phyloP scores from a whole-genome alignment of 495 filamentous ascomycete species.

The Penicillium atrosanguineum region DNA sequence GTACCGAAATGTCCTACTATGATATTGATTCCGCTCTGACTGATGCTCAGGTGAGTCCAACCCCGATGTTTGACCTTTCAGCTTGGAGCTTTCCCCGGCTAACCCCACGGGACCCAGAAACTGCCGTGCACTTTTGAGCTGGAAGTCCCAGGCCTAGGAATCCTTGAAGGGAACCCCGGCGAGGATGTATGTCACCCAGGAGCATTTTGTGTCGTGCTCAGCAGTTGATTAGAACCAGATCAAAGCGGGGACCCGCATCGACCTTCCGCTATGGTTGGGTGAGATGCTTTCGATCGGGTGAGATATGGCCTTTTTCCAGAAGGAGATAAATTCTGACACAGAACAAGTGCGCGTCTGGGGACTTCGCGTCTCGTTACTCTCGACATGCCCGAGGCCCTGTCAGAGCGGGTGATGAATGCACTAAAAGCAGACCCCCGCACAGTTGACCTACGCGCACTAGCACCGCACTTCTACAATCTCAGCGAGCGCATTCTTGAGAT shows the following conservation, averaged over 20 bases:
- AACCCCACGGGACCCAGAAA: slow-evolving; percentile 59
- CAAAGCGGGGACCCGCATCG: slow-evolving; percentile 72
- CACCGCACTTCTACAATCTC: slow-evolving; percentile 82
- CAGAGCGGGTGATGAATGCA: slow-evolving; percentile 81
- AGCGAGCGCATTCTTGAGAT: slow-evolving; percentile 83
- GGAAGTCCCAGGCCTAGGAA: slow-evolving; percentile 80
- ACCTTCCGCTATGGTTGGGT: slow-evolving; percentile 93
- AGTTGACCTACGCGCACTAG: slow-evolving; percentile 77
- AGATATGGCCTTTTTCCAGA: slow-evolving; percentile 7
- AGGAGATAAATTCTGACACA: not conserved
- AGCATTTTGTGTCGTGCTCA: not conserved
- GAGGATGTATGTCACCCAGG: slow-evolving; percentile 48
- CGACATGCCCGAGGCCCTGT: slow-evolving; percentile 75
- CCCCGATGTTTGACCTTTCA: not conserved
- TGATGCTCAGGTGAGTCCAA: slow-evolving; percentile 68
- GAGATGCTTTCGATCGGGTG: slow-evolving; percentile 89
- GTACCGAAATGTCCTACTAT: slow-evolving; percentile 72
- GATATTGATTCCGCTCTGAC: slow-evolving; percentile 92
- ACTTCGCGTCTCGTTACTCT: slow-evolving; percentile 69
- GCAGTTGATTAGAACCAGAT: slow-evolving; percentile 50
- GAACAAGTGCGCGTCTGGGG: slow-evolving; percentile 47
- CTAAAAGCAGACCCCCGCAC: slow-evolving; percentile 85
- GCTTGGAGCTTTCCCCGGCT: slow-evolving; percentile 5
- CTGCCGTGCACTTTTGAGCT: slow-evolving; percentile 92
- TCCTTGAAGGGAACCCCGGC: slow-evolving; percentile 75